These are phyloP conservation scores for Fraxinus quadrangulata DNA, from an alignment of 257 asterid species.

Conservation along the genomic window DNA sequence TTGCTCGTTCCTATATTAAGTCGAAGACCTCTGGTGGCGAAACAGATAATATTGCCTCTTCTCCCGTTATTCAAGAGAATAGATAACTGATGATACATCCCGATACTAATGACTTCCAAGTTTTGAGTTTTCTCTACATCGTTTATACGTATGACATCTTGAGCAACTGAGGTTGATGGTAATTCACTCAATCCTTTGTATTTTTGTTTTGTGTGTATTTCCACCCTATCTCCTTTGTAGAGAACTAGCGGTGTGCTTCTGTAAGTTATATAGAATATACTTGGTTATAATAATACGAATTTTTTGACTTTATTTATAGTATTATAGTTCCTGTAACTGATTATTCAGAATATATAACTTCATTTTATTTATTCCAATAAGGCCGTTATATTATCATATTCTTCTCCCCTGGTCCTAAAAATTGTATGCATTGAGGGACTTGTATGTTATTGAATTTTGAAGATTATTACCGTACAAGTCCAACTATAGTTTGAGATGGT, in stretches of 20 bases:
- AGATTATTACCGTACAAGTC: neutral
- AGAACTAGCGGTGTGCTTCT: too few relatives aligned
- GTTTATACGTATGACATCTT: too few relatives aligned
- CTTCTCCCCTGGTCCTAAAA: neutral
- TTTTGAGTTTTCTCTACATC: too few relatives aligned
- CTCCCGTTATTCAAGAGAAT: conserved; percentile 37
- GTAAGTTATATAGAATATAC: too few relatives aligned
- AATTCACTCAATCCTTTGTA: too few relatives aligned
- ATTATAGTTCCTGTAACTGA: neutral
- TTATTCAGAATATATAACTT: neutral
- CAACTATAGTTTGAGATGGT: neutral
- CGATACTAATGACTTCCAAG: too few relatives aligned
- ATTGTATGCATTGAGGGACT: neutral
- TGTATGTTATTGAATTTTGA: neutral
- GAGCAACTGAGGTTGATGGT: too few relatives aligned
- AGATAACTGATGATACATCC: conserved; percentile 26
- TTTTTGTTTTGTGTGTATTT: too few relatives aligned
- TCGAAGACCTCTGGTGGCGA: conserved; percentile 45
- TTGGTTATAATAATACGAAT: too few relatives aligned
- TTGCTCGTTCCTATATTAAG: conserved; percentile 61
- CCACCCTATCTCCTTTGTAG: too few relatives aligned
- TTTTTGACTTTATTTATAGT: too few relatives aligned
- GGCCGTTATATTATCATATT: neutral
- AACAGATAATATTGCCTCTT: conserved; percentile 28
- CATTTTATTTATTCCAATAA: neutral